Evolutionary conservation across 768 basidiomycete genomes (phyloP).

Genomic region (Russula sp.): DNA sequence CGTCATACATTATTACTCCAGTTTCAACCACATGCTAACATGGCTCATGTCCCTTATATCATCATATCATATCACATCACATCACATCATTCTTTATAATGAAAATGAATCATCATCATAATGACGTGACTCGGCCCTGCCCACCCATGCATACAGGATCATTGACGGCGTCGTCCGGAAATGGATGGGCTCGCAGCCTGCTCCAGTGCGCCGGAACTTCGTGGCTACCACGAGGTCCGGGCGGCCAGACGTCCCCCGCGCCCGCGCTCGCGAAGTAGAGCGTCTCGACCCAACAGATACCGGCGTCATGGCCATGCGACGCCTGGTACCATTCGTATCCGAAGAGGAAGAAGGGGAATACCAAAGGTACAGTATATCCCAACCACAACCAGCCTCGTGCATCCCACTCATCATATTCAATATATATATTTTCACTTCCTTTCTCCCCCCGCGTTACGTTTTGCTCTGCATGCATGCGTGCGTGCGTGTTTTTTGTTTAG

Average conservation of each 20-base stretch:
- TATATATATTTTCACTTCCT: no score
- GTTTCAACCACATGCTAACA: background rate
- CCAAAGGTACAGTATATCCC: constrained; percentile 15
- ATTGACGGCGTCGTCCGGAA: constrained; percentile 77
- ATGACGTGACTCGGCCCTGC: background rate
- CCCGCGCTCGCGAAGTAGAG: constrained; percentile 8
- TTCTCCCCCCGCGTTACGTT: background rate
- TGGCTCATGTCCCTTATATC: background rate
- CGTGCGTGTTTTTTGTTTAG: background rate
- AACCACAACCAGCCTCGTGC: background rate
- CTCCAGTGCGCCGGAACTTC: constrained; percentile 20
- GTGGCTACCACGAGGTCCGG: constrained; percentile 2
- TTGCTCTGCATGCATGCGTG: no score
- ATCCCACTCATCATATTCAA: no score
- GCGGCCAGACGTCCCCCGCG: constrained; percentile 4
- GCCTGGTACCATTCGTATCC: constrained; percentile 26
- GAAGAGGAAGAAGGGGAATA: constrained; percentile 30
- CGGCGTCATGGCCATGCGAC: constrained; percentile 19
- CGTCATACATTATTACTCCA: no score
- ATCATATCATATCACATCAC: background rate
- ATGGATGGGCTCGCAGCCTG: constrained; percentile 64
- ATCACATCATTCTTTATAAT: background rate
- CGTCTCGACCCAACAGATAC: constrained; percentile 24
- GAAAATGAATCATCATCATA: no score
- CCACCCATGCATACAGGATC: constrained; percentile 43